Evolutionary conservation across 129 eudicot genomes (phyloP), one percentile per base, ranked within the genome.

Genomic region (Lonicera japonica): DNA sequence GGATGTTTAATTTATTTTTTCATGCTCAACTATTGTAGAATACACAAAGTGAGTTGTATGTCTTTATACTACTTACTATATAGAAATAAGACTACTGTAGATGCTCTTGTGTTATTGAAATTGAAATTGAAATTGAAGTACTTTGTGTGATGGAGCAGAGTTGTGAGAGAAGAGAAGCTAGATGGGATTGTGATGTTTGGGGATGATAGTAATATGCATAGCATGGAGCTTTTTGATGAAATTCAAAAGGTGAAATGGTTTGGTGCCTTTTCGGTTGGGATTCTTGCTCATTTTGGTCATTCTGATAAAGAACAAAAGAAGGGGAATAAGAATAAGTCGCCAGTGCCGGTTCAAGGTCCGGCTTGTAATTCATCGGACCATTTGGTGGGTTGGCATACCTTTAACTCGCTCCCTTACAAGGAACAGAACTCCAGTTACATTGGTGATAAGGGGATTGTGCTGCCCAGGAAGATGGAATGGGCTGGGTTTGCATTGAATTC

Each of bases 141-240:
- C 21, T 50, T 5, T 19, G 20, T 50, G 17, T 50, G 16, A 45
- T 66, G 60, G 58, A 61, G n/a, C 90, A 87, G 98, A 72, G 72
- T 77, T 63, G 89, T 84, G 46, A 87, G 86, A 68, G 95, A 87
- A 39, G 75, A 77, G 79, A 84, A 70, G 52, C 66, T 87, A 53
- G 98, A 87, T 57, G 98, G 98, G 12, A 73, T 91, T 46, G 83
- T 91, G 69, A 73, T 91, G 80, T 91, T 91, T 78, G 96, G 86
- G 1, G 98, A 91, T 66, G 98, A 91, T 78, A 87, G 96, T 64
- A 91, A 91, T 82, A 82, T 91, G 96, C 96, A 87, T 71, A 82
- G 90, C 64, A 50, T 87, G 76, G 96, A 87, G 63, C 70, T 87
- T 43, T 91, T 91, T 69, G 98, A 91, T 56, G 98, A 91, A 90